Evolutionary conservation across 306 rosid species (phyloP).

Genomic region (Quercus mongolica): DNA sequence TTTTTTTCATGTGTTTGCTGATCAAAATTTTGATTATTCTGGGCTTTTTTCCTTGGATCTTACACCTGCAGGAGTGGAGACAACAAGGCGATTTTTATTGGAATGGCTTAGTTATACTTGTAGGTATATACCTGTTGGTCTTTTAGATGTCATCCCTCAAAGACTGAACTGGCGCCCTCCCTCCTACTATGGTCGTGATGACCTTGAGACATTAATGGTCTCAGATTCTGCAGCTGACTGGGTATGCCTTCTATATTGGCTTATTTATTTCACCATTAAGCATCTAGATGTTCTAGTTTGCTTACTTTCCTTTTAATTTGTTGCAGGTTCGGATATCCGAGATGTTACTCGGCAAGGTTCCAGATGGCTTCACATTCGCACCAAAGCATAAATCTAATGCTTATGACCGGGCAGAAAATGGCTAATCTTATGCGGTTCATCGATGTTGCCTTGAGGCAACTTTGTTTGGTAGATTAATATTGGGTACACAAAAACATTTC

Average conservation of each 20-base stretch:
- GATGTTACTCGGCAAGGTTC: conserved; percentile 92
- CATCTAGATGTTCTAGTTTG: neutral
- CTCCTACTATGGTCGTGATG: conserved; percentile 69
- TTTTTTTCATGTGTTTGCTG: too few relatives aligned
- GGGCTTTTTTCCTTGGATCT: neutral
- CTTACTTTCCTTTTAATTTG: neutral
- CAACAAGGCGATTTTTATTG: conserved; percentile 80
- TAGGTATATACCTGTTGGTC: conserved; percentile 85
- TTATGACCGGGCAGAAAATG: conserved; percentile 88
- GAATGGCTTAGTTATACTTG: conserved; percentile 96
- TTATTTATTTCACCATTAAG: neutral
- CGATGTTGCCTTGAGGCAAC: neutral
- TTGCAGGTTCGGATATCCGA: conserved; percentile 81
- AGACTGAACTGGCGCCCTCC: conserved; percentile 87
- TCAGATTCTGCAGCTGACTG: conserved; percentile 97
- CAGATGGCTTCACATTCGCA: conserved; percentile 68
- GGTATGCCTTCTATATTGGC: conserved; percentile 43
- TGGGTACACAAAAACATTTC: neutral
- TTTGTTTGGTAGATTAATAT: neutral
- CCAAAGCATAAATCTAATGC: conserved; percentile 95
- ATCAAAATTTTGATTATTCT: too few relatives aligned
- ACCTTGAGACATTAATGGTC: conserved; percentile 91
- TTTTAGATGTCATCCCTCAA: conserved; percentile 81
- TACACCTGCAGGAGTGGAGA: conserved; percentile 73
- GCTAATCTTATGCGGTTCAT: conserved; percentile 31